Evolutionary conservation across 2,329 filamentous ascomycete genomes (phyloP).

Genomic region (Fusarium sp.): DNA sequence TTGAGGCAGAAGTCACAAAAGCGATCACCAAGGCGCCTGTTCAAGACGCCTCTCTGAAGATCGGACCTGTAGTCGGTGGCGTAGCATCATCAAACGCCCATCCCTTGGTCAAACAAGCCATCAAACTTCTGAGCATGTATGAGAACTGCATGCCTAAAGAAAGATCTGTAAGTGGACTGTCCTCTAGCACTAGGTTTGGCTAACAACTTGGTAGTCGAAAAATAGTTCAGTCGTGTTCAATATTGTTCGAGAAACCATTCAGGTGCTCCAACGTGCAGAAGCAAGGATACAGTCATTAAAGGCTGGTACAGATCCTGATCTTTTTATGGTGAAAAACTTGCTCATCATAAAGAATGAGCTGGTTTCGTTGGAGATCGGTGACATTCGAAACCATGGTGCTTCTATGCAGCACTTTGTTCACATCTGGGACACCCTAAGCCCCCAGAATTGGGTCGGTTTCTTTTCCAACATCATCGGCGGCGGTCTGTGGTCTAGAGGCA

Average conservation of each 20-base stretch:
- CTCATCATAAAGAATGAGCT: conserved; percentile 96
- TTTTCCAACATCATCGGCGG: conserved; percentile 67
- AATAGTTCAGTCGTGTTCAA: conserved; percentile 67
- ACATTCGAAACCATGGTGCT: conserved; percentile 61
- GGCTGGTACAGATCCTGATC: conserved; percentile 74
- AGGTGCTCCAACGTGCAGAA: conserved; percentile 82
- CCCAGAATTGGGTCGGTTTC: conserved; percentile 66
- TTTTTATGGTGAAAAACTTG: conserved; percentile 95
- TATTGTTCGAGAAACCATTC: conserved; percentile 90
- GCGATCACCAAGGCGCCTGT: conserved; percentile 61
- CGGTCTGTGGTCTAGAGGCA: conserved; percentile 57
- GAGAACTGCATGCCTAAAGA: conserved; percentile 72
- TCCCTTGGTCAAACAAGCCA: conserved; percentile 65
- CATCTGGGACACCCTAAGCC: conserved; percentile 71
- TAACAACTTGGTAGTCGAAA: conserved; percentile 45
- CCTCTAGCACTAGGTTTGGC: not conserved
- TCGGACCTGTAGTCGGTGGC: conserved; percentile 58
- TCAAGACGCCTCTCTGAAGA: conserved; percentile 59
- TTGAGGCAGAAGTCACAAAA: conserved; percentile 65
- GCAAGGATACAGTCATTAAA: conserved; percentile 71
- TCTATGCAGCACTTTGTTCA: conserved; percentile 69
- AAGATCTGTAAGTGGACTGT: conserved; percentile 60
- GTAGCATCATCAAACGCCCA: conserved; percentile 66
- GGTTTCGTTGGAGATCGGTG: conserved; percentile 91
- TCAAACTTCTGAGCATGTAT: conserved; percentile 69